phyloP scores from a whole-genome alignment of 2,329 filamentous ascomycete species.

The Xylariaceae sp. region DNA sequence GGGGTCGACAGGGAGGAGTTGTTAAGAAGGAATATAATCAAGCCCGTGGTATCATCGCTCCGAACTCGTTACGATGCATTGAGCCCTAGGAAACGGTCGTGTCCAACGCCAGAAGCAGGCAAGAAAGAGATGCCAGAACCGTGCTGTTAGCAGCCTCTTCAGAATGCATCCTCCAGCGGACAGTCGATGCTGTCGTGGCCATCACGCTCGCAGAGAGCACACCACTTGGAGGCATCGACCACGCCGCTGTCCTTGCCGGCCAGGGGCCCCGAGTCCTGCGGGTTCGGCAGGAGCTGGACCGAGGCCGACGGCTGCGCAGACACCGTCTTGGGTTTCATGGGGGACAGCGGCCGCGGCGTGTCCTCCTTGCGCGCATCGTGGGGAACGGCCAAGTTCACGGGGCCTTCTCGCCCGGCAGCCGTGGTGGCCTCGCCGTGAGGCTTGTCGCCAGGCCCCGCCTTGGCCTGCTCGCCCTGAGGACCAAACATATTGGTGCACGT shows the following conservation, averaged over 20 bases:
- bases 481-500: constrained; percentile 89
- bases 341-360: constrained; percentile 48
- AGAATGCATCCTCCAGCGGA: constrained; percentile 78
- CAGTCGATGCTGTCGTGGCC: constrained; percentile 95
- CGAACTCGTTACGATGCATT: constrained; percentile 17
- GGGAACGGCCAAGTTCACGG: constrained; percentile 32
- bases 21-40: background rate
- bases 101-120: constrained; percentile 12
- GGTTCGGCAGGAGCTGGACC: constrained; percentile 48
- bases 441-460: constrained; percentile 12
- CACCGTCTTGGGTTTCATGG: constrained; percentile 39
- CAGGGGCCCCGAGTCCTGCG: constrained; percentile 59
- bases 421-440: constrained; percentile 22
- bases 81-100: constrained; percentile 12
- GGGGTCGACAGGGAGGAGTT: no score
- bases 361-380: constrained; percentile 31
- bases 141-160: constrained; percentile 17
- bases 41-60: constrained; percentile 23
- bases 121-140: no score
- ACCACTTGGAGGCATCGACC: constrained; percentile 87
- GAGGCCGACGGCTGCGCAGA: constrained; percentile 29
- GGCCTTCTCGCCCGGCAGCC: constrained; percentile 30
- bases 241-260: constrained; percentile 72
- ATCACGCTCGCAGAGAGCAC: constrained; percentile 90
- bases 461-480: constrained; percentile 25